These are phyloP conservation scores for Neurospora sp. DNA, from an alignment of 495 filamentous ascomycete species.

Conservation along the genomic window DNA sequence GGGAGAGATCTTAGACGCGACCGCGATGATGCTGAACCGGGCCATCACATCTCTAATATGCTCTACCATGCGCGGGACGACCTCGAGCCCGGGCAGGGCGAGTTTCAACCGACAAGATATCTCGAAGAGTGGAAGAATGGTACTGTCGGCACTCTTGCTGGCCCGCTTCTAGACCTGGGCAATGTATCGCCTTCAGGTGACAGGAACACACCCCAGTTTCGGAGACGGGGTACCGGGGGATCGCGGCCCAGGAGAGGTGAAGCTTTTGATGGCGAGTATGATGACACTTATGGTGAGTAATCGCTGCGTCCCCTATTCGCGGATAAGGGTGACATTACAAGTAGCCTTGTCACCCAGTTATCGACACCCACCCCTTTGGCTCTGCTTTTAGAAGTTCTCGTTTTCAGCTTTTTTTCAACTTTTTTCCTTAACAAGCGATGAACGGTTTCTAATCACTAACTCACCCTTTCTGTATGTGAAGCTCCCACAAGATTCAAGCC, in stretches of 20 bases:
- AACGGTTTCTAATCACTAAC: neutral
- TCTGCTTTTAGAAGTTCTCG: neutral
- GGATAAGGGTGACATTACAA: neutral
- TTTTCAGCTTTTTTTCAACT: neutral
- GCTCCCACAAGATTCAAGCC: slow-evolving; percentile 68
- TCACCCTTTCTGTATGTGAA: slow-evolving; percentile 14
- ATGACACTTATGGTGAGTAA: slow-evolving; percentile 38
- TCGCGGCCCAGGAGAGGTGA: slow-evolving; percentile 31
- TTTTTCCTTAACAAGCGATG: neutral
- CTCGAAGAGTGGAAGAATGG: slow-evolving; percentile 52
- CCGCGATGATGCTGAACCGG: slow-evolving; percentile 12
- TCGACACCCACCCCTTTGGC: neutral
- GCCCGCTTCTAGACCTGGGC: slow-evolving; percentile 38
- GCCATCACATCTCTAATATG: slow-evolving; percentile 32
- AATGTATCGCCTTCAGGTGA: slow-evolving; percentile 24
- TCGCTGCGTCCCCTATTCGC: neutral
- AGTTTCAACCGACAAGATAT: slow-evolving; percentile 35
- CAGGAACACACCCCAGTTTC: slow-evolving; percentile 28
- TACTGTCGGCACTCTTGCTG: slow-evolving; percentile 39
- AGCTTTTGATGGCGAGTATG: slow-evolving; percentile 39
- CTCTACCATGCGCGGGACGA: slow-evolving; percentile 35
- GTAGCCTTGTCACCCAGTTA: neutral
- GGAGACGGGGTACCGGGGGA: slow-evolving; percentile 28
- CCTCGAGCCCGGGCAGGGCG: slow-evolving; percentile 27
- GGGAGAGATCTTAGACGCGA: slow-evolving; percentile 4